Percentiles rank a stretch among this genome's conserved stretches.
Conservation (phyloP, 176 grass and related monocot genomes). For the Aegilops bicornis region DNA sequence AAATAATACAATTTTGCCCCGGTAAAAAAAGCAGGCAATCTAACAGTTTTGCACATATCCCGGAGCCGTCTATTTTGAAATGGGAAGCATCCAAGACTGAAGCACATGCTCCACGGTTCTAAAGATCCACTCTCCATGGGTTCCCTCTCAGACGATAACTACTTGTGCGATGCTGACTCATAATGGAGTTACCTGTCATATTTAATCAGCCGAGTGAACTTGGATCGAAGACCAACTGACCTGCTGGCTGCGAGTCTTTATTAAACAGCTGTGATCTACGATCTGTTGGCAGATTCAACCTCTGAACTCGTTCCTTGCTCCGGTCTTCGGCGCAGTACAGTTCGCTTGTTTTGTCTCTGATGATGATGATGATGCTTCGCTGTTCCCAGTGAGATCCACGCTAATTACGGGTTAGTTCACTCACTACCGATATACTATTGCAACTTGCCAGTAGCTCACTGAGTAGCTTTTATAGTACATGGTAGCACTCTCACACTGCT, state of each 20-base stretch:
- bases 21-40: no score
- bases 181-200: background rate
- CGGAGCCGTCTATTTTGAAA: no score
- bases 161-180: background rate
- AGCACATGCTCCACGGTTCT: no score
- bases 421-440: background rate
- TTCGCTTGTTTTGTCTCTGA: background rate
- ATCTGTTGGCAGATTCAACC: conserved; percentile 6
- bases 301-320: background rate
- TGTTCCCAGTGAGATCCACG: conserved; percentile 1
- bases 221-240: background rate
- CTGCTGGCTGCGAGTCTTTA: background rate
- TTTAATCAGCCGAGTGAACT: background rate
- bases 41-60: no score
- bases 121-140: background rate
- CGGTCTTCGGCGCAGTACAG: background rate
- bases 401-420: background rate
- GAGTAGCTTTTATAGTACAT: background rate
- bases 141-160: background rate
- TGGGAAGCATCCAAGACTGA: no score
- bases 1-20: no score
- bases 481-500: background rate
- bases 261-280: background rate
- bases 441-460: background rate
- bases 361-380: background rate